These are phyloP conservation scores for Asterella californica DNA, from an alignment of 225 moss, liverwort and hornwort genomes.

Conservation along the genomic window DNA sequence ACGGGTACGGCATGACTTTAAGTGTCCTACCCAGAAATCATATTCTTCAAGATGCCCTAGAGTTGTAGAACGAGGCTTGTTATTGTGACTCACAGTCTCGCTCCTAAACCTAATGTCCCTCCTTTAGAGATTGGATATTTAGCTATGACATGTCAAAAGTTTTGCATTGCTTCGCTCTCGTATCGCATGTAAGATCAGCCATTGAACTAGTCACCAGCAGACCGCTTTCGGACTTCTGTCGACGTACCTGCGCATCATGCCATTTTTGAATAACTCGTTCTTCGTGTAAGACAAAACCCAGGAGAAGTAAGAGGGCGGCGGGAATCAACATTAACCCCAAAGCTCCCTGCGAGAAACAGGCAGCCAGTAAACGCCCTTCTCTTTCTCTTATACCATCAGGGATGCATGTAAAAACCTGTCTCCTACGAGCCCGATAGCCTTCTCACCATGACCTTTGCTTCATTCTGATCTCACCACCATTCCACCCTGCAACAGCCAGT, in stretches of 20 bases:
- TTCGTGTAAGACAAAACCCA: slow-evolving; percentile 79
- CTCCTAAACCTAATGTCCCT: too few species aligned
- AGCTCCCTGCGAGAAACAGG: slow-evolving; percentile 60
- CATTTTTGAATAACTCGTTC: slow-evolving; percentile 62
- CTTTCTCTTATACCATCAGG: slow-evolving; percentile 15
- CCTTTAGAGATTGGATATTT: too few species aligned
- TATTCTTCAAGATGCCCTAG: too few species aligned
- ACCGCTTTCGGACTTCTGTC: background rate
- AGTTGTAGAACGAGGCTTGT: too few species aligned
- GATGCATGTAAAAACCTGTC: slow-evolving; percentile 11
- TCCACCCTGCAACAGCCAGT: slow-evolving; percentile 26
- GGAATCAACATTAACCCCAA: slow-evolving; percentile 72
- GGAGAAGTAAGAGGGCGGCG: slow-evolving; percentile 70
- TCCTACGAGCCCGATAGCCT: slow-evolving; percentile 6
- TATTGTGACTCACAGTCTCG: too few species aligned
- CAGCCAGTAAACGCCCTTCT: slow-evolving; percentile 24
- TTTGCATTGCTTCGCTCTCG: too few species aligned
- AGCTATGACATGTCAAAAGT: too few species aligned
- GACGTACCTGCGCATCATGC: slow-evolving; percentile 54
- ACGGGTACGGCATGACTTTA: background rate
- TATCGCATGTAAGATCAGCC: background rate
- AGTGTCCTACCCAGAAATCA: too few species aligned
- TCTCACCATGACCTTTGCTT: slow-evolving; percentile 10
- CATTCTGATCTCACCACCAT: slow-evolving; percentile 21
- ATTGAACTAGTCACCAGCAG: background rate